phyloP scores from a whole-genome alignment of 1,284 basidiomycete genomes.

The Ganoderma meredithae region DNA sequence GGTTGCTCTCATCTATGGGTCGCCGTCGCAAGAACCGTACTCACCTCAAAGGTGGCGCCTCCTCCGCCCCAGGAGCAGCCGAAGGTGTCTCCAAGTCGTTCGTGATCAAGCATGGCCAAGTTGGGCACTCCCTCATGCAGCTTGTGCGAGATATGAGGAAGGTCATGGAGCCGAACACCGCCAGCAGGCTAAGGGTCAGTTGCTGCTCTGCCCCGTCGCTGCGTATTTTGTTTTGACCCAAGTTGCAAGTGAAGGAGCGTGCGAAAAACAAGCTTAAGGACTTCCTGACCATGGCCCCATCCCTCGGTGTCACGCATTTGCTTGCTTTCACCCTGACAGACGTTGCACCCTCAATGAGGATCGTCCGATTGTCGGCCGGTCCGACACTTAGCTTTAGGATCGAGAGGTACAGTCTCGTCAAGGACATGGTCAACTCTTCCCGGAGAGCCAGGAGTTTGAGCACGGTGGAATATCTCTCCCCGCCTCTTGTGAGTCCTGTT shows the following conservation, averaged over 20 bases:
- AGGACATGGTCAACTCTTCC: conserved; percentile 79
- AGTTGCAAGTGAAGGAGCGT: conserved; percentile 73
- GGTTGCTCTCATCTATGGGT: conserved; percentile 58
- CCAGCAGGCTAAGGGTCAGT: conserved; percentile 84
- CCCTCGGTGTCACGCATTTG: conserved; percentile 92
- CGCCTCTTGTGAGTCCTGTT: conserved; percentile 74
- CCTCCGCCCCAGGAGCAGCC: conserved; percentile 41
- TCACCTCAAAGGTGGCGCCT: conserved; percentile 73
- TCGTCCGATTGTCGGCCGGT: conserved; percentile 90
- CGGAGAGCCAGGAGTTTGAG: conserved; percentile 78
- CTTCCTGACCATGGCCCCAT: conserved; percentile 92
- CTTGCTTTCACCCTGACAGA: conserved; percentile 92
- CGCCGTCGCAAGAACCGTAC: conserved; percentile 87
- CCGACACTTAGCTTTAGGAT: conserved; percentile 95
- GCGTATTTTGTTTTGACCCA: conserved; percentile 22
- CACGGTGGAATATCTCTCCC: conserved; percentile 81
- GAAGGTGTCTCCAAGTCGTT: conserved; percentile 75
- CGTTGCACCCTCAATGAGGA: conserved; percentile 85
- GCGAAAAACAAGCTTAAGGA: conserved; percentile 94
- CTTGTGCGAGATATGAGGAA: conserved; percentile 93
- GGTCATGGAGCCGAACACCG: conserved; percentile 99
- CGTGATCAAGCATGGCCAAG: conserved; percentile 95
- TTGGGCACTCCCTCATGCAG: conserved; percentile 87
- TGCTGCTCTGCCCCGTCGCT: neutral
- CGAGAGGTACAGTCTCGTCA: conserved; percentile 91